Evolutionary conservation across 441 rosid species (phyloP).

Genomic region (Syzygium syzygioides): DNA sequence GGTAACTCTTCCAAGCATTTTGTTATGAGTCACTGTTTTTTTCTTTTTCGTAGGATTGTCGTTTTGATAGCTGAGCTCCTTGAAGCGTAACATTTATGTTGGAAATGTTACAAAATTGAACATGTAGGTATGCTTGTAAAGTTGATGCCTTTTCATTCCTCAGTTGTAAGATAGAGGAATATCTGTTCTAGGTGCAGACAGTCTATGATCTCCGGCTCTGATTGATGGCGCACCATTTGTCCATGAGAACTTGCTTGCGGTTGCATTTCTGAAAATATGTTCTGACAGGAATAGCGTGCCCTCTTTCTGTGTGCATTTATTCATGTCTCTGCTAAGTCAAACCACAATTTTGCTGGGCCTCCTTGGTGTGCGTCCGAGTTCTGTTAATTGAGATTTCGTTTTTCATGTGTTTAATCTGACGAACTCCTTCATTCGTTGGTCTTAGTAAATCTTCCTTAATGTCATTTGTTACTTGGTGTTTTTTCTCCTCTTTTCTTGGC

Average conservation of each 20-base stretch:
- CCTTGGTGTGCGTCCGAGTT: neutral
- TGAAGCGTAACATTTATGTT: neutral
- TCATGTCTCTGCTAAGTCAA: neutral
- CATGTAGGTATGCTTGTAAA: neutral
- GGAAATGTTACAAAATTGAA: neutral
- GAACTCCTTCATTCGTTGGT: neutral
- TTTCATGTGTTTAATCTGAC: neutral
- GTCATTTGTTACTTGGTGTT: neutral
- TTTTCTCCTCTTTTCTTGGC: neutral
- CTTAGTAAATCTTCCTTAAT: neutral
- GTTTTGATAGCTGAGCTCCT: neutral
- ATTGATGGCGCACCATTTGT: neutral
- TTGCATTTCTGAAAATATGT: neutral
- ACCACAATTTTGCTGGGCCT: neutral
- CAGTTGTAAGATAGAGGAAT: neutral
- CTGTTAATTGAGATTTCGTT: neutral
- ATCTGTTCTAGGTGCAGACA: neutral
- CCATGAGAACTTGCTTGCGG: neutral
- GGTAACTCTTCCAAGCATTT: conserved; percentile 24
- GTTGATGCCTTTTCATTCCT: neutral
- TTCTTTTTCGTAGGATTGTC: neutral
- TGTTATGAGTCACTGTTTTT: neutral
- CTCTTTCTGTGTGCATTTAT: neutral
- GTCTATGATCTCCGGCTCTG: neutral
- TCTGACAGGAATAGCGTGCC: neutral